Percentiles rank a stretch among this genome's conserved stretches.
These are phyloP conservation scores for Hansenula lynferdii DNA, from an alignment of 1,139 yeast genomes.

Conservation along the genomic window DNA sequence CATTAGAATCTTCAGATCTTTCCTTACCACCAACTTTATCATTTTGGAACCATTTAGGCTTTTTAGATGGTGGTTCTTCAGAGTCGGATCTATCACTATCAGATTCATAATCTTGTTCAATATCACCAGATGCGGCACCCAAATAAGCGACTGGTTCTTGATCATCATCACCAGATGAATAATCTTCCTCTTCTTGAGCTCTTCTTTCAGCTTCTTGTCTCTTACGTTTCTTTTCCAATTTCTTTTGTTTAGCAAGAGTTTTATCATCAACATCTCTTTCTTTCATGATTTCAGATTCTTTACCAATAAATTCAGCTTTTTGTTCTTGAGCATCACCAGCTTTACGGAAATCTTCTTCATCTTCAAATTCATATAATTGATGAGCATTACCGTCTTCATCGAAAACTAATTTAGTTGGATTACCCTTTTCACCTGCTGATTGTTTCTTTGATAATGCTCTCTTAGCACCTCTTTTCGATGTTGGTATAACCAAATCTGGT, in stretches of 20 bases:
- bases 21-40: conserved; percentile 29
- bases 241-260: conserved; percentile 69
- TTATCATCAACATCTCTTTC: conserved; percentile 76
- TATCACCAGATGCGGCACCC: conserved; percentile 7
- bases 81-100: conserved; percentile 33
- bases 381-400: conserved; percentile 95
- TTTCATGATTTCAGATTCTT: conserved; percentile 67
- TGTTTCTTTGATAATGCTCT: conserved; percentile 85
- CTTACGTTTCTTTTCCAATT: conserved; percentile 83
- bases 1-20: conserved; percentile 25
- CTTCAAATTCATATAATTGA: conserved; percentile 84
- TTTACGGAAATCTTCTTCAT: conserved; percentile 78
- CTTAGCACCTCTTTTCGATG: conserved; percentile 84
- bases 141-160: conserved; percentile 23
- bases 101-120: conserved; percentile 18
- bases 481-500: conserved; percentile 55
- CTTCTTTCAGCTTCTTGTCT: conserved; percentile 76
- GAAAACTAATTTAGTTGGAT: conserved; percentile 74
- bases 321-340: conserved; percentile 72
- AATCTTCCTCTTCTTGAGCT: conserved; percentile 37
- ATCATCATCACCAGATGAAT: conserved; percentile 25
- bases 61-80: conserved; percentile 46
- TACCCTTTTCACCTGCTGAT: conserved; percentile 55
- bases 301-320: conserved; percentile 58
- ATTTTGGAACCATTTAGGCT: conserved; percentile 58